Evolutionary conservation across 2,329 filamentous ascomycete genomes (phyloP).

Genomic region (Didymella sp.): DNA sequence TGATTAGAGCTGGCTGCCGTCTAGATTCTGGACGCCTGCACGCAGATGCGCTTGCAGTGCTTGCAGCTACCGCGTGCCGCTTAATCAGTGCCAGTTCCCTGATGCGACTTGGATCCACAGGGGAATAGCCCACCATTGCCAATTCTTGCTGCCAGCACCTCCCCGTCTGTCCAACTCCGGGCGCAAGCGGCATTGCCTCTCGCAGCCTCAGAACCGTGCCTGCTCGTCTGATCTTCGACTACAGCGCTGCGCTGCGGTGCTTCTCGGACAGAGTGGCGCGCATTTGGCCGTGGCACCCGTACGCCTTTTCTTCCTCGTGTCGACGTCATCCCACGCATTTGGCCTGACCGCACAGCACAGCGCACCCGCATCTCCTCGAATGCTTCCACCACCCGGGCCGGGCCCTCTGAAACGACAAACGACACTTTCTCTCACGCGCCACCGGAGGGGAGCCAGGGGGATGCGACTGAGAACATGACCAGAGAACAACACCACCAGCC

Average conservation of each 20-base stretch:
- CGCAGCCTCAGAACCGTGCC: slow-evolving; percentile 3
- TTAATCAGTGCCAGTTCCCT: slow-evolving; percentile 9
- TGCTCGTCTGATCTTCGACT: background rate
- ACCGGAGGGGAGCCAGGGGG: slow-evolving; percentile 17
- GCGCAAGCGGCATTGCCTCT: slow-evolving; percentile 17
- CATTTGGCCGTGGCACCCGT: slow-evolving; percentile 2
- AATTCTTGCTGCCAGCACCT: slow-evolving; percentile 16
- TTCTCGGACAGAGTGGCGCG: slow-evolving; percentile 5
- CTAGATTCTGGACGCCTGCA: slow-evolving; percentile 4
- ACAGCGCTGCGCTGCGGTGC: slow-evolving; percentile 7
- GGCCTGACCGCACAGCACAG: slow-evolving; percentile 1
- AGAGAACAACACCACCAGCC: slow-evolving; percentile 16
- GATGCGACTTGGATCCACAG: slow-evolving; percentile 12
- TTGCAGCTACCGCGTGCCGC: slow-evolving; percentile 8
- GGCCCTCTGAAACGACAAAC: slow-evolving; percentile 8
- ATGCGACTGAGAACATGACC: slow-evolving; percentile 21
- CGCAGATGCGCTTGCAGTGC: slow-evolving; percentile 4
- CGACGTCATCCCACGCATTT: slow-evolving; percentile 16
- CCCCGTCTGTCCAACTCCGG: slow-evolving; percentile 9
- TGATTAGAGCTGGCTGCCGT: background rate
- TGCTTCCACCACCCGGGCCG: slow-evolving; percentile 14
- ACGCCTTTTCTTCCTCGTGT: slow-evolving; percentile 3
- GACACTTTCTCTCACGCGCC: slow-evolving; percentile 11
- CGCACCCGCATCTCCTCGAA: slow-evolving; percentile 9
- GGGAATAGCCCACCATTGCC: slow-evolving; percentile 17